phyloP scores from a whole-genome alignment of 2,329 filamentous ascomycete genomes.

The Ascochyta pisi region DNA sequence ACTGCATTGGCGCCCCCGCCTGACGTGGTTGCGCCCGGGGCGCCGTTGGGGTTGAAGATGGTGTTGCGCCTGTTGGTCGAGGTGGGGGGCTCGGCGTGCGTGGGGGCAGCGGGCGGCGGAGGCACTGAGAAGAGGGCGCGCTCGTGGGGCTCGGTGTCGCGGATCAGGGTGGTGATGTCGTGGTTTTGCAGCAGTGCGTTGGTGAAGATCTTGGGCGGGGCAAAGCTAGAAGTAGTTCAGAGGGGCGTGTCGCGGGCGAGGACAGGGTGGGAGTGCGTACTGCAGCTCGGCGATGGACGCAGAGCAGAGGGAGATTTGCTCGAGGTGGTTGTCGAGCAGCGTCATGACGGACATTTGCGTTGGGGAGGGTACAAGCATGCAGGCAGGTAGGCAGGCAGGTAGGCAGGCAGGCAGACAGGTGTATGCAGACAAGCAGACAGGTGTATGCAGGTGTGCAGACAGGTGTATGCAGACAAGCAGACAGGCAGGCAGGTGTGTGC shows the following conservation, averaged over 20 bases:
- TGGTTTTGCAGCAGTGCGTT: constrained; percentile 87
- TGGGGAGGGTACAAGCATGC: too few relatives aligned
- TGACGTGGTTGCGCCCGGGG: constrained; percentile 37
- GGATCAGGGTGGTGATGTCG: constrained; percentile 93
- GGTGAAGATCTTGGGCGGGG: constrained; percentile 90
- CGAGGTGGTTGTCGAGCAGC: constrained; percentile 57
- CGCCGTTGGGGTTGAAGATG: constrained; percentile 52
- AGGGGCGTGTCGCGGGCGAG: background rate
- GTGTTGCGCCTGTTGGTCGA: constrained; percentile 56
- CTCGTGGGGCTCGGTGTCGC: constrained; percentile 94
- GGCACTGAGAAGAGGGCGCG: constrained; percentile 93
- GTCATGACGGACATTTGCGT: constrained; percentile 41
- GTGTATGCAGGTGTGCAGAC: background rate
- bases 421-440: too few relatives aligned
- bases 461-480: background rate
- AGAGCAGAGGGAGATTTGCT: constrained; percentile 59
- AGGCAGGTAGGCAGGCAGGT: too few relatives aligned
- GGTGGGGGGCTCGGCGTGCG: constrained; percentile 55
- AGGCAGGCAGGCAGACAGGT: too few relatives aligned
- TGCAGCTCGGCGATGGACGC: constrained; percentile 57
- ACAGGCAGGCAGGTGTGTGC: background rate
- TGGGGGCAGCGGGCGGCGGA: constrained; percentile 62
- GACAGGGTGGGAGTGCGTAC: constrained; percentile 32
- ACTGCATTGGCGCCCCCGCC: constrained; percentile 52
- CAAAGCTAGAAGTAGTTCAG: constrained; percentile 68